These are phyloP conservation scores for Phycomyces blakesleeanus DNA, from an alignment of 192 early-diverging fungal genomes.

Conservation along the genomic window DNA sequence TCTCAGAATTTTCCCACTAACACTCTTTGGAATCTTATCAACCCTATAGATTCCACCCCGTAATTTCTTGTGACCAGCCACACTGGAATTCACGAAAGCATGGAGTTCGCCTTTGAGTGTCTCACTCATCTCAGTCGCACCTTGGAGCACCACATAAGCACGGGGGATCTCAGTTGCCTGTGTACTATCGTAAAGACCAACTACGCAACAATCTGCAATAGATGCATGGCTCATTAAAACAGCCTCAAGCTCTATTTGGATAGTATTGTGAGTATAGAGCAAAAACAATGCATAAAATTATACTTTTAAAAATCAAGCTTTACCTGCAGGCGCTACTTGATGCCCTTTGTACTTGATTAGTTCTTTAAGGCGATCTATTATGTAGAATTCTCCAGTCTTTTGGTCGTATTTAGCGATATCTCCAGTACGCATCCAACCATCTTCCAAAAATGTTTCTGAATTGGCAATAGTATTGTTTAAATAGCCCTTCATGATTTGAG, in stretches of 20 bases:
- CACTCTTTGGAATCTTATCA: slow-evolving; percentile 71
- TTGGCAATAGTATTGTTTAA: slow-evolving; percentile 46
- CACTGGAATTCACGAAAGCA: slow-evolving; percentile 56
- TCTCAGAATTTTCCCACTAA: slow-evolving; percentile 81
- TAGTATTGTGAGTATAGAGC: background rate
- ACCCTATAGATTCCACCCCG: slow-evolving; percentile 76
- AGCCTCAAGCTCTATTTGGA: slow-evolving; percentile 54
- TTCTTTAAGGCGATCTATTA: slow-evolving; percentile 74
- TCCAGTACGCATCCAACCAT: slow-evolving; percentile 51
- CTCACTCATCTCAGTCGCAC: slow-evolving; percentile 34
- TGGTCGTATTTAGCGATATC: slow-evolving; percentile 58
- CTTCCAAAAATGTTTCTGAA: slow-evolving; percentile 31
- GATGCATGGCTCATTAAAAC: slow-evolving; percentile 50
- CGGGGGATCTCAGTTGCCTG: slow-evolving; percentile 72
- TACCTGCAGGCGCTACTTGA: slow-evolving; percentile 68
- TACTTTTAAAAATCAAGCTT: background rate
- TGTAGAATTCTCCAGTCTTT: slow-evolving; percentile 53
- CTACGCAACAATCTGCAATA: slow-evolving; percentile 46
- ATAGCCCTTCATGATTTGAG: slow-evolving; percentile 52
- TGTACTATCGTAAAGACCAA: slow-evolving; percentile 38
- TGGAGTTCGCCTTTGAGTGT: slow-evolving; percentile 39
- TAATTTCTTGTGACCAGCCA: slow-evolving; percentile 74
- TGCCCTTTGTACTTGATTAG: slow-evolving; percentile 80
- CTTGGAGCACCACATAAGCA: slow-evolving; percentile 72
- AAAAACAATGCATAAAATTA: background rate